Evolutionary conservation across 768 basidiomycete species (phyloP).

Genomic region (Pulveroboletus sp.): DNA sequence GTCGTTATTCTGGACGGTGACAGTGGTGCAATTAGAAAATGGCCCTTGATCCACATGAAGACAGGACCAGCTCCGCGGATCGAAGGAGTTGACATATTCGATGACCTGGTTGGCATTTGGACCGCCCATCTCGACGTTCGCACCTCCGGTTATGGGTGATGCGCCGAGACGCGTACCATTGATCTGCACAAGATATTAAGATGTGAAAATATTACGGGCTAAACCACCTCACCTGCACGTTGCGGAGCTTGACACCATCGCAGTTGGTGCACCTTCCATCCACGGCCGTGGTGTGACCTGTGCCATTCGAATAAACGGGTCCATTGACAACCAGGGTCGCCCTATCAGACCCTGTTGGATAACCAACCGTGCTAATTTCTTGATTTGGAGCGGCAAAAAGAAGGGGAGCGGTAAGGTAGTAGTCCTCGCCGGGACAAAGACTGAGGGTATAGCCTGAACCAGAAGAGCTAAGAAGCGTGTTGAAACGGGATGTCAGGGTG

Average conservation of each 20-base stretch:
- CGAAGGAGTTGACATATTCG: constrained; percentile 70
- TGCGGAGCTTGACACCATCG: constrained; percentile 56
- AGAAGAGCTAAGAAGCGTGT: constrained; percentile 58
- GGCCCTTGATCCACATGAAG: constrained; percentile 75
- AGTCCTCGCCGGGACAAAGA: constrained; percentile 61
- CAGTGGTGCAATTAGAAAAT: constrained; percentile 52
- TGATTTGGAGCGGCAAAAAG: constrained; percentile 63
- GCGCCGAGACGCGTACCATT: constrained; percentile 66
- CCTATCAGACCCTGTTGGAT: constrained; percentile 62
- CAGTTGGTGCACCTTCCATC: constrained; percentile 64
- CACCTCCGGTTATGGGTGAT: constrained; percentile 55
- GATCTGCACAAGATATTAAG: constrained; percentile 43
- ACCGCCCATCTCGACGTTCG: constrained; percentile 85
- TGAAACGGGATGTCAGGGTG: constrained; percentile 61
- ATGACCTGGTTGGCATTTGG: constrained; percentile 66
- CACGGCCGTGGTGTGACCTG: constrained; percentile 70
- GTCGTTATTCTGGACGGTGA: constrained; percentile 74
- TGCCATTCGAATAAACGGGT: constrained; percentile 52
- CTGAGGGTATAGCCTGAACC: constrained; percentile 62
- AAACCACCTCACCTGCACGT: constrained; percentile 56
- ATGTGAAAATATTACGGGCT: neutral
- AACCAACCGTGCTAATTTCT: constrained; percentile 78
- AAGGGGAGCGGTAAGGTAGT: constrained; percentile 63
- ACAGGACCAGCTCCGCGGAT: constrained; percentile 82
- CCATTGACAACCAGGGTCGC: constrained; percentile 71